These are phyloP conservation scores for Aspergillus fumigatus DNA, from an alignment of 2,329 filamentous ascomycete genomes.

Conservation along the genomic window DNA sequence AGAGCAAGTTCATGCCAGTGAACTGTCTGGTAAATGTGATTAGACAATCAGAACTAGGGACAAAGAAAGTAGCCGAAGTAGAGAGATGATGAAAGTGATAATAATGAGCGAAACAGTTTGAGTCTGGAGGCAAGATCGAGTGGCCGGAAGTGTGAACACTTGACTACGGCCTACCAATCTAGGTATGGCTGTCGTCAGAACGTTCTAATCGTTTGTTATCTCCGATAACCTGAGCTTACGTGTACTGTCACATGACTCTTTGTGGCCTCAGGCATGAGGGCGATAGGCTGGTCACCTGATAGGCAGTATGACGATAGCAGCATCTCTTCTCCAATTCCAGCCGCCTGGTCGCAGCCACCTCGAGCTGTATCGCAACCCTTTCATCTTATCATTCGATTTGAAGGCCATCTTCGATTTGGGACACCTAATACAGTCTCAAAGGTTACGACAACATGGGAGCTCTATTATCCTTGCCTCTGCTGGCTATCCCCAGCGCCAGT, in stretches of 20 bases:
- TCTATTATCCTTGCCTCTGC: slow-evolving; percentile 78
- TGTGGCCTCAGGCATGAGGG: neutral
- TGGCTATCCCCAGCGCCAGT: slow-evolving; percentile 80
- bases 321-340: slow-evolving; percentile 11
- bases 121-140: neutral
- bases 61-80: neutral
- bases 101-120: neutral
- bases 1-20: neutral
- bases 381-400: neutral
- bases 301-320: neutral
- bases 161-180: no score
- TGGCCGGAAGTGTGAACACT: neutral
- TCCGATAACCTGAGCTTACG: neutral
- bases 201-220: neutral
- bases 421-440: neutral
- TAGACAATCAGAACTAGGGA: neutral
- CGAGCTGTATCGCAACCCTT: neutral
- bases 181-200: neutral
- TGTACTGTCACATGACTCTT: neutral
- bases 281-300: neutral
- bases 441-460: slow-evolving; percentile 67
- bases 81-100: neutral
- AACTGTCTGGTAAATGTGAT: neutral
- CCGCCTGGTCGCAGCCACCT: neutral
- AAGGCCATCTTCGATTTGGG: neutral